A percentile compares a stretch with the other conserved stretches of the same genome.
Evolutionary conservation across 2,329 filamentous ascomycete genomes (phyloP).

Genomic region (Akanthomyces uredinophilus): DNA sequence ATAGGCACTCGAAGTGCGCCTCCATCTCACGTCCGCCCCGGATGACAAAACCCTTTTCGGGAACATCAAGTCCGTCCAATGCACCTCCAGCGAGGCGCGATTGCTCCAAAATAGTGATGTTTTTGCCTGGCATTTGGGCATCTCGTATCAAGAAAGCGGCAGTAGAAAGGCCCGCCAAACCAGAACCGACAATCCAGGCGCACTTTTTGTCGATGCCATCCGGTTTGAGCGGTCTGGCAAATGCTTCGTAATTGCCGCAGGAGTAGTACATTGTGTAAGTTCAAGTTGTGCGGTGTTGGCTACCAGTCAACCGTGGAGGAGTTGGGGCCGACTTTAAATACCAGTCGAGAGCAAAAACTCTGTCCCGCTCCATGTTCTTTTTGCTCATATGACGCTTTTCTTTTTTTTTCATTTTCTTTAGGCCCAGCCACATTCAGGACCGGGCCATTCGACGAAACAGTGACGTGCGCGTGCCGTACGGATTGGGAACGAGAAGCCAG

Average conservation of each 20-base stretch:
- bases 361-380: too few relatives aligned
- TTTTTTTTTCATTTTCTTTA: too few relatives aligned
- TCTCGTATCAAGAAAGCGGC: not conserved
- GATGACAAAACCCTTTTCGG: slow-evolving; percentile 26
- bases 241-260: not conserved
- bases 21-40: slow-evolving; percentile 27
- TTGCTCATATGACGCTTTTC: too few relatives aligned
- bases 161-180: not conserved
- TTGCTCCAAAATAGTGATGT: not conserved
- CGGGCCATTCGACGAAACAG: too few relatives aligned
- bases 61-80: slow-evolving; percentile 23
- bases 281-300: not conserved
- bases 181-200: not conserved
- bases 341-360: not conserved
- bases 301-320: not conserved
- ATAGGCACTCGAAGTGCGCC: slow-evolving; percentile 24
- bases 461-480: too few relatives aligned
- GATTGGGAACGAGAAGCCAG: too few relatives aligned
- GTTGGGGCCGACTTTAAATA: not conserved
- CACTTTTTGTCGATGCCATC: not conserved
- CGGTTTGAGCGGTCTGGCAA: not conserved
- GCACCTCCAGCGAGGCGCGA: slow-evolving; percentile 18
- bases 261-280: not conserved
- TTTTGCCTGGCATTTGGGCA: not conserved
- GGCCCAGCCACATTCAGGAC: too few relatives aligned